Conservation (phyloP, 306 rosid genomes). For the Prunus padus region DNA sequence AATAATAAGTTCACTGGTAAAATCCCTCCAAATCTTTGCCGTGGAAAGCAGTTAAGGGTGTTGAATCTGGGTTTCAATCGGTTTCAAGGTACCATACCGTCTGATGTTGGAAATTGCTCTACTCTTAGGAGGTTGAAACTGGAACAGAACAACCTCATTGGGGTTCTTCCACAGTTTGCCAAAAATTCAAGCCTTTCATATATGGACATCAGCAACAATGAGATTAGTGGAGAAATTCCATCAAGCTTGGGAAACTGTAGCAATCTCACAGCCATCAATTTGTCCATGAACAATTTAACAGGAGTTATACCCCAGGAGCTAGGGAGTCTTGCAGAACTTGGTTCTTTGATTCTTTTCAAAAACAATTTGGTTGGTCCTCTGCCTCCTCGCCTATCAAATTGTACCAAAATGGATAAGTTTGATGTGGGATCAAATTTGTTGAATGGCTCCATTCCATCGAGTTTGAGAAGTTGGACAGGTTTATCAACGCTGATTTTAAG, state of each 20-base stretch:
- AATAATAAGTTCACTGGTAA: constrained; percentile 60
- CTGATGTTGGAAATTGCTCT: constrained; percentile 61
- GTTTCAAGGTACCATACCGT: constrained; percentile 63
- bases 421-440: constrained; percentile 71
- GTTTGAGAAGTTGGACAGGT: constrained; percentile 53
- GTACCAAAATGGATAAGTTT: constrained; percentile 45
- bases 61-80: constrained; percentile 60
- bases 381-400: constrained; percentile 60
- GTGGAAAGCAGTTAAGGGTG: constrained; percentile 43
- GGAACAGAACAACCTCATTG: constrained; percentile 43
- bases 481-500: constrained; percentile 49
- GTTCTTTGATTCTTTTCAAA: constrained; percentile 49
- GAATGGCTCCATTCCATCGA: constrained; percentile 63
- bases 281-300: constrained; percentile 50
- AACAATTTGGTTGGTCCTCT: constrained; percentile 67
- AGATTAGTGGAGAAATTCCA: constrained; percentile 55
- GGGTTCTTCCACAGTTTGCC: constrained; percentile 60
- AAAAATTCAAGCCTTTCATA: constrained; percentile 31
- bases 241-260: constrained; percentile 62
- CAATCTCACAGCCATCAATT: constrained; percentile 43
- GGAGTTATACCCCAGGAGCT: constrained; percentile 63
- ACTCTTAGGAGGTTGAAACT: constrained; percentile 66
- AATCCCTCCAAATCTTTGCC: constrained; percentile 78
- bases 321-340: constrained; percentile 56
- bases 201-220: constrained; percentile 56